Evolutionary conservation across 148 eudicot species (phyloP), one percentile per base, ranked within the genome.

Genomic region (Arbutus unedo): DNA sequence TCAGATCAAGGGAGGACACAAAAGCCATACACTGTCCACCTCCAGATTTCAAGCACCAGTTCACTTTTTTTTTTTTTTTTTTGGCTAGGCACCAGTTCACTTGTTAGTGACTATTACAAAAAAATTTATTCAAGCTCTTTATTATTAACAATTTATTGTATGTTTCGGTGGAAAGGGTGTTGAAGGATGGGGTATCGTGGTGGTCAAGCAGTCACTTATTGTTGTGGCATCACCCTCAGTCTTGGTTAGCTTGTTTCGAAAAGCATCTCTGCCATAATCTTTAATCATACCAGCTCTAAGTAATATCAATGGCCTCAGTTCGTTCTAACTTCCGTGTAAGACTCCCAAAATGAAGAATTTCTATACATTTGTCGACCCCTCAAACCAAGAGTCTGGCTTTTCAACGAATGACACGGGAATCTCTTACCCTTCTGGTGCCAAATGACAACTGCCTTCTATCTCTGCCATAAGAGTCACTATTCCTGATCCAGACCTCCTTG

Each of bases 391-490:
- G 23, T 49, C 50, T 44, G 9, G 75, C 48, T 71, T 71, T 71
- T 49, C 48, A 14, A 3, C 3, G 47, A 70, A 70, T 41, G 44
- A 31, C 48, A 70, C 47, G 5, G 47, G 44, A 19, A 6, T 60
- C 14, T 41, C 14, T 68, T 41, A 6, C 47, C 18, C 48, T 64
- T 25, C 25, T 70, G 74, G 74, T 41, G 38, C 74, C 74, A 70
- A 70, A 70, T 14, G 74, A 14, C 48, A 70, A 31, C 74, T 70
- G 16, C 74, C 74, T 70, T 70, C 74, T 41, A 70, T 70, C 74
- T 41, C 47, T 38, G 74, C n/a, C n/a, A 70, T 41, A 70, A 41
- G n/a, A 70, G n/a, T 41, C 74, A 70, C 47, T 15, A 38, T 13
- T 41, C 9, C n/a, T 38, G 6, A 38, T 38, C 48, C 74, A 70